Evolutionary conservation across 2,329 filamentous ascomycete species (phyloP), one percentile per base, ranked within the genome.

Genomic region (Piedraia hortae): DNA sequence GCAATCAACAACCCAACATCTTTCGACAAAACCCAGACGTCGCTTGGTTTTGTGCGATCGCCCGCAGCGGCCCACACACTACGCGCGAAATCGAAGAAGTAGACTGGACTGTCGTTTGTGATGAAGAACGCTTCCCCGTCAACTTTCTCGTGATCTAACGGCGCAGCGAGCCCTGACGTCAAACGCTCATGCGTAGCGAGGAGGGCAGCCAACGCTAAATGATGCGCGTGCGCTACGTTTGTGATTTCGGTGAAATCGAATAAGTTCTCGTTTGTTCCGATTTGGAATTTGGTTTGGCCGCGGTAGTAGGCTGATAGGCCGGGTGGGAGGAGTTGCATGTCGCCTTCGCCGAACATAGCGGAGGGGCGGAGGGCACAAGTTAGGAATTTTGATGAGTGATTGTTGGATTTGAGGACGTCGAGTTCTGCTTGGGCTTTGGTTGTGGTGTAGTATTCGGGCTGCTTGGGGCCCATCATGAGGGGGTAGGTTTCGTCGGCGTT

Each of bases 211-310:
- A 50, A 46, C 2, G 51, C 53, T 7, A 59, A 45, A 21, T 59
- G 38, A 29, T 60, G 55, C 1, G 49, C 54, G 31, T 56, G 46
- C 2, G 51, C 51, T 8, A 56, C 46, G 33, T 59, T 59, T 18
- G 44, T 51, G 19, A 55, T 49, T 31, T 56, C 56, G 16, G 52
- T 55, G 28, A 54, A 57, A 36, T 59, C 54, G 39, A 54, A 58
- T 2, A 57, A 39, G 33, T 59, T 59, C 25, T 50, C 44, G 34
- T 58, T 57, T 10, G 42, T 35, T 23, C 54, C 55, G 21, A 59
- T 41, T 29, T 59, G 53, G 29, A 51, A 49, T 32, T 50, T 54
- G 26, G 45, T 50, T 35, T 54, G 51, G 16, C 52, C 48, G 22
- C 44, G 44, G 32, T 43, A 44, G 33, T 49, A 52, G 1, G 46